Evolutionary conservation across 441 rosid species (phyloP).

Genomic region (Populus hybrid): DNA sequence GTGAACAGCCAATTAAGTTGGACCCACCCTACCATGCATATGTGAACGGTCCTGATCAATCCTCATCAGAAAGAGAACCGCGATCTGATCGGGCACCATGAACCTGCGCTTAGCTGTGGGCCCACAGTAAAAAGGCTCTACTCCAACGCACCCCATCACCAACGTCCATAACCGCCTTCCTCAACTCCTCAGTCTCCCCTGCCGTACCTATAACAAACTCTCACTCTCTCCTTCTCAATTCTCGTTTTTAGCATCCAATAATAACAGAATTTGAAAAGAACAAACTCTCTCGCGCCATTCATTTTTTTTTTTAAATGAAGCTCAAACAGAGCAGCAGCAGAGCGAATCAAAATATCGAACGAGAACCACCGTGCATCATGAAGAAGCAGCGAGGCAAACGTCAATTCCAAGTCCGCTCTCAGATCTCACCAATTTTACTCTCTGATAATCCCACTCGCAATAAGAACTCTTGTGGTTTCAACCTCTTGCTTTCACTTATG

Average conservation of each 20-base stretch:
- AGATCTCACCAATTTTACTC: constrained; percentile 39
- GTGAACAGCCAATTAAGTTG: not conserved
- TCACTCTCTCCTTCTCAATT: not conserved
- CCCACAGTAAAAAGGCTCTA: no score
- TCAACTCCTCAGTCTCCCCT: not conserved
- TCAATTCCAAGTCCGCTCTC: constrained; percentile 44
- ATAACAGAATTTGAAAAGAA: not conserved
- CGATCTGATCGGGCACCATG: not conserved
- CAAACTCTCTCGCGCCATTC: constrained; percentile 2
- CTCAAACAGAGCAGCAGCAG: constrained; percentile 21
- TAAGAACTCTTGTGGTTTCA: constrained; percentile 28
- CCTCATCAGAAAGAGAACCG: not conserved
- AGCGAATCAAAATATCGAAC: constrained; percentile 26
- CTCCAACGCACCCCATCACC: constrained; percentile 7
- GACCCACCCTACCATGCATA: not conserved
- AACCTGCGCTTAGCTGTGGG: not conserved
- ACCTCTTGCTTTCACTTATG: constrained; percentile 29
- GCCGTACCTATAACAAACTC: not conserved
- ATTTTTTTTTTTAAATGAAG: constrained; percentile 15
- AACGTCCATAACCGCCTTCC: constrained; percentile 39
- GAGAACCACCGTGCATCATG: constrained; percentile 22
- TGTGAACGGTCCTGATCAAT: not conserved
- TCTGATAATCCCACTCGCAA: constrained; percentile 1
- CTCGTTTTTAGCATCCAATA: not conserved
- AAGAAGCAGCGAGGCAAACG: constrained; percentile 64